Conservation (phyloP, 139 green algal genomes). For the Tetradesmus lagerheimii region DNA sequence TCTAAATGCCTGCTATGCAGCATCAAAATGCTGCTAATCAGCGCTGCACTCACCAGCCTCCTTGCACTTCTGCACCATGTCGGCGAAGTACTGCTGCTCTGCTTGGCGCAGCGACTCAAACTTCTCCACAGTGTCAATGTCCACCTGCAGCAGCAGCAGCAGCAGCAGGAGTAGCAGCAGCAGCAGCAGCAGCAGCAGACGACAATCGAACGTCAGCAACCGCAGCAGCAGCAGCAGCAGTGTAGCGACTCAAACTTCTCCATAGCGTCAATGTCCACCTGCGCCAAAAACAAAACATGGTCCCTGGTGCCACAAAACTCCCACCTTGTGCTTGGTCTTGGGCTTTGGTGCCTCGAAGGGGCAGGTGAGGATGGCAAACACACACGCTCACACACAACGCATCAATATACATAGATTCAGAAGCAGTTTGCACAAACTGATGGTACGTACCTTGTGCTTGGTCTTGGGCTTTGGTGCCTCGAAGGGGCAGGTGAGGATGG, state of each 20-base stretch:
- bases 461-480: conserved; percentile 99
- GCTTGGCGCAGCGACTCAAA: conserved; percentile 91
- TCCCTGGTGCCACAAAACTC: too few relatives aligned
- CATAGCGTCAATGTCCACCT: conserved; percentile 97
- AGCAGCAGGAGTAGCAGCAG: too few relatives aligned
- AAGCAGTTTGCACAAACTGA: too few relatives aligned
- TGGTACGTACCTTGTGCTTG: conserved; percentile 97
- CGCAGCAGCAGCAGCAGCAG: conserved; percentile 65
- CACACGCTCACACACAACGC: neutral
- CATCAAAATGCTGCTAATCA: too few relatives aligned
- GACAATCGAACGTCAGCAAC: too few relatives aligned
- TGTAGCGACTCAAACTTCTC: conserved; percentile 98
- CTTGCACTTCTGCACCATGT: conserved; percentile 99
- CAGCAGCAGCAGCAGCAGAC: too few relatives aligned
- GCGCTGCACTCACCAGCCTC: conserved; percentile 57
- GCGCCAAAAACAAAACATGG: neutral
- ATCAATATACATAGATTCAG: too few relatives aligned
- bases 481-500: conserved; percentile 99
- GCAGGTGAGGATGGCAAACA: conserved; percentile 97
- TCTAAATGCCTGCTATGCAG: too few relatives aligned
- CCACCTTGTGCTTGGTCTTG: conserved; percentile 99
- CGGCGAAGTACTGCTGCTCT: conserved; percentile 97
- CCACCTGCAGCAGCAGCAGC: neutral
- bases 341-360: conserved; percentile 99
- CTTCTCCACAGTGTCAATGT: conserved; percentile 99